Conservation (phyloP, 2,329 filamentous ascomycete genomes). For the Ascochyta koolunga region DNA sequence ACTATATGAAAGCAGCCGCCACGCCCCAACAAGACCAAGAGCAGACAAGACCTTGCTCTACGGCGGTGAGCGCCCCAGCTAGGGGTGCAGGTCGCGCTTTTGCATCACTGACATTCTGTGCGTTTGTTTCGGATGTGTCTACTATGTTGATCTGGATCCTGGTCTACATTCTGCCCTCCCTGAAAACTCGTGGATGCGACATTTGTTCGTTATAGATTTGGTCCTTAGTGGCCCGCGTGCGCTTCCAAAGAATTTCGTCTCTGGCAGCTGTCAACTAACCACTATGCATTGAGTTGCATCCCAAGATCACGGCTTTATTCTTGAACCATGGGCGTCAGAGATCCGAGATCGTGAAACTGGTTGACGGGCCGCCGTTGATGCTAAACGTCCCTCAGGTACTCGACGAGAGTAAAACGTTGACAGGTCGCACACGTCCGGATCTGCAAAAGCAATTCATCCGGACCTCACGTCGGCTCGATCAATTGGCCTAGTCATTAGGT, state of each 20-base stretch:
- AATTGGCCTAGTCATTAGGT: not conserved
- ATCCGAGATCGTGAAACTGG: constrained; percentile 12
- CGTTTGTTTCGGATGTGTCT: no score
- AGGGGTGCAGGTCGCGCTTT: not conserved
- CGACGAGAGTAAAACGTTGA: constrained; percentile 17
- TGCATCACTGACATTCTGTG: no score
- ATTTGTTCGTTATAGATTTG: no score
- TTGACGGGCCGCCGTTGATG: not conserved
- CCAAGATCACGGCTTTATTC: constrained; percentile 6
- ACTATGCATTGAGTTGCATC: not conserved
- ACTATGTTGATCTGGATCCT: no score
- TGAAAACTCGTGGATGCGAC: no score
- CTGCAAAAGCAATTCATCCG: not conserved
- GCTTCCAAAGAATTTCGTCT: no score
- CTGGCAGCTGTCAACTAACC: not conserved
- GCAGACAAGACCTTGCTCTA: no score
- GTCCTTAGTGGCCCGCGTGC: no score
- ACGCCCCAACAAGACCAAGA: not conserved
- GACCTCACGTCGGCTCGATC: not conserved
- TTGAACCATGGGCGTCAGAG: constrained; percentile 10
- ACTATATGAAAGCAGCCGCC: not conserved
- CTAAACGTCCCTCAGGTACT: not conserved
- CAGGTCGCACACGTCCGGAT: constrained; percentile 7
- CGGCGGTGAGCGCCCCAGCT: not conserved
- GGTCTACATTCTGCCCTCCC: no score